Evolutionary conservation across 345 rosid species (phyloP), one percentile per base, ranked within the genome.

Genomic region (Microthlaspi erraticum): DNA sequence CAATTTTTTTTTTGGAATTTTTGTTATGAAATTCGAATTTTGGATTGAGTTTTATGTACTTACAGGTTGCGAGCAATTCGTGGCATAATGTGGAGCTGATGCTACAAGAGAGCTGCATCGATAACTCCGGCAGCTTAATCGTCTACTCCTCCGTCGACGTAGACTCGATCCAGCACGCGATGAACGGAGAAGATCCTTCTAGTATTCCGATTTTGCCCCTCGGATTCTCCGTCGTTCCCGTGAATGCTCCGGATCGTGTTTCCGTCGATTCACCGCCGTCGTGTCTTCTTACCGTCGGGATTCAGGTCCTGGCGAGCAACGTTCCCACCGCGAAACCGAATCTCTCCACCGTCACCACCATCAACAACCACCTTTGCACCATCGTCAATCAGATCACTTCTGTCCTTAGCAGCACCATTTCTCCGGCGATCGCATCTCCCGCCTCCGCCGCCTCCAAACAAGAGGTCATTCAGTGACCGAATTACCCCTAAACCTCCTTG

Each of bases 31-130:
- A n/a, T 2, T 55, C 6, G 10, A 58, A 9, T 33, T 61, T 7
- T 55, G 10, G 5, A 6, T 7, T 49, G 54, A 23, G 43, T 16
- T 13, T 16, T 29, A 23, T 23, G 3, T 38, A 23, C 33, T 14
- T 66, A 68, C 72, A 89, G 95, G 95, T 89, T 18, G 84, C 96
- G 0, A 84, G 95, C 80, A 88, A 91, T 79, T 91, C 96, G 52
- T 86, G 93, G 17, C 97, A 93, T 49, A 79, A 89, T 10, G 87
- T 91, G 2, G 96, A 91, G 82, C 83, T 94, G 33, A 80, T 94
- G 86, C 87, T 94, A 18, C 99, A 89, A 78, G 99, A 94, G 74
- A 88, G 96, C 74, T 86, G 91, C 77, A 84, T 88, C 0, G 95
- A 94, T 68, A 76, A 82, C 66, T 91, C 96, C 4, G 93, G 97